Conservation (phyloP, 176 grass and related monocot genomes). For the Hordeum marinum region DNA sequence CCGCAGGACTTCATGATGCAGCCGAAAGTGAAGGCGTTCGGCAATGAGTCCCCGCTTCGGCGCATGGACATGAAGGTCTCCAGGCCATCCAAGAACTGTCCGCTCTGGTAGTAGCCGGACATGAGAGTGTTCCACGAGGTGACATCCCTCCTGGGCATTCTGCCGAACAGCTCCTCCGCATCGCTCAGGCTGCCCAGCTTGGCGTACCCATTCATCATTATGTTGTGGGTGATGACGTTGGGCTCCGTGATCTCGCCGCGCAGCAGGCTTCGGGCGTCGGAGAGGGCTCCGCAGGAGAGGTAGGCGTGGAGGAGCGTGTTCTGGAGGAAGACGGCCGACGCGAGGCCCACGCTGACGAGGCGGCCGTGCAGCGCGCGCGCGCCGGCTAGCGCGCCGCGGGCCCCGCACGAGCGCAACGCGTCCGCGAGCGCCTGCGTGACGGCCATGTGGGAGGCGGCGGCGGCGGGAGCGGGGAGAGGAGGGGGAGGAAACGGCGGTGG, state of each 20-base stretch:
- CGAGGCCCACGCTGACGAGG: constrained; percentile 70
- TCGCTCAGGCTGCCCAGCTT: constrained; percentile 54
- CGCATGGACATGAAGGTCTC: constrained; percentile 56
- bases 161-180: constrained; percentile 67
- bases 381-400: constrained; percentile 27
- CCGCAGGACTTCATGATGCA: constrained; percentile 73
- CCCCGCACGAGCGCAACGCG: constrained; percentile 42
- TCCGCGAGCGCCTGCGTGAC: constrained; percentile 71
- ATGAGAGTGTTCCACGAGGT: constrained; percentile 90
- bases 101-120: constrained; percentile 62
- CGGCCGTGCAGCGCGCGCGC: constrained; percentile 66
- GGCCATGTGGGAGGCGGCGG: constrained; percentile 55
- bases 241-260: constrained; percentile 39
- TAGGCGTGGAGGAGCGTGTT: constrained; percentile 84
- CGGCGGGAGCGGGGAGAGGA: background rate
- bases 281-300: constrained; percentile 59
- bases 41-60: constrained; percentile 21
- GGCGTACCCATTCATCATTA: constrained; percentile 63
- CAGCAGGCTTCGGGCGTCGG: constrained; percentile 54
- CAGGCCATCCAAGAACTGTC: constrained; percentile 19
- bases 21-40: constrained; percentile 66
- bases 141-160: constrained; percentile 66
- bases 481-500: constrained; percentile 20
- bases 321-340: constrained; percentile 77
- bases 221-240: constrained; percentile 76